Evolutionary conservation across 768 basidiomycete species (phyloP), one percentile per base, ranked within the genome.

Genomic region (Lentinus brumalis): DNA sequence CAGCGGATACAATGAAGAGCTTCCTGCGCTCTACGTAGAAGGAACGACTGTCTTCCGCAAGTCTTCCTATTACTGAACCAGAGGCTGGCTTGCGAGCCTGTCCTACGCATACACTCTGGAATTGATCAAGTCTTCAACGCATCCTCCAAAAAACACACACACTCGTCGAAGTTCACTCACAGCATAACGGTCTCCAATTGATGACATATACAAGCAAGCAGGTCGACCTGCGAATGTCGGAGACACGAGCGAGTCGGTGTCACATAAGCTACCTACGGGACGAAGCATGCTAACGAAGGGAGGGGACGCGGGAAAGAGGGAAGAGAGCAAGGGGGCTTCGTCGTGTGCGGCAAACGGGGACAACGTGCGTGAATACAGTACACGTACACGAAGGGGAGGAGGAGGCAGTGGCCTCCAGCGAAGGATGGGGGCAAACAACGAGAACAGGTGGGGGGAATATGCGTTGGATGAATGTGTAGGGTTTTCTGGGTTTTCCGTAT

Each of bases 401-500:
- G 18, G 46, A 56, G 54, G 66, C 58, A 57, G 58, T 26, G 21
- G 21, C 21, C 21, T 26, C 21, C 21, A 26, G 21, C 21, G 21
- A 26, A 26, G 57, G 53, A 46, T 39, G 62, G 61, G 42, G 64
- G 65, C 69, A 66, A 66, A 62, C 61, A 57, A 73, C 67, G 69
- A 69, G 67, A 65, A 66, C 59, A 56, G 57, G 61, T 59, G 64
- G 51, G 72, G 45, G 59, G 63, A 57, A 62, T 44, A 54, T 49
- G 59, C 49, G 62, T 63, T 62, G 61, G 58, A 61, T 61, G 55
- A 26, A 71, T 71, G 76, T 69, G 73, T 74, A 74, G 76, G 74
- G 74, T 74, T 73, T 74, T 70, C 67, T 66, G 64, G 64, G 54
- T 72, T 70, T 72, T 66, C 69, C 64, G 69, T 71, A 74, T 82